Evolutionary conservation across 768 basidiomycete species (phyloP).

Genomic region (Pleurotus cornucopiae): DNA sequence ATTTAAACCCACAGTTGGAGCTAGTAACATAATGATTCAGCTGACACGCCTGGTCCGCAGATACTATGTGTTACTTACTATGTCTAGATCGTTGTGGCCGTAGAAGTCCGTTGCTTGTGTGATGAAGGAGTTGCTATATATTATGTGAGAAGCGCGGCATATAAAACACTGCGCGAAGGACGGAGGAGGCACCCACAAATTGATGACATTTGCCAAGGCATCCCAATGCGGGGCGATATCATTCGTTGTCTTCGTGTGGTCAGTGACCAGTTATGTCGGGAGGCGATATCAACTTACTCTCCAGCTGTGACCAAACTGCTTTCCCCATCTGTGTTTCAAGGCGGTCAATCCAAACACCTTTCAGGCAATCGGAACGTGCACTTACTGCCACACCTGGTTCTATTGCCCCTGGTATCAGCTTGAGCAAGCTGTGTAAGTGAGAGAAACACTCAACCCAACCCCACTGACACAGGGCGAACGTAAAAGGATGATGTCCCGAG

Average conservation of each 20-base stretch:
- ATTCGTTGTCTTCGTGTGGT: neutral
- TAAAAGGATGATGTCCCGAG: conserved; percentile 42
- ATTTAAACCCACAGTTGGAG: neutral
- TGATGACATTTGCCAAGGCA: conserved; percentile 1
- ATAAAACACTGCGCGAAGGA: neutral
- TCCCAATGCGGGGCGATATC: conserved; percentile 7
- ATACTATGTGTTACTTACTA: conserved; percentile 30
- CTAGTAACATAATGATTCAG: neutral
- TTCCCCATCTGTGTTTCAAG: conserved; percentile 40
- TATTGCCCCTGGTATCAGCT: neutral
- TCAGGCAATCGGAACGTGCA: neutral
- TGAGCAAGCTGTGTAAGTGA: no score
- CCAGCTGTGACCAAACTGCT: conserved; percentile 59
- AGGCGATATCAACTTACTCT: conserved; percentile 33
- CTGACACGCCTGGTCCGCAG: no score
- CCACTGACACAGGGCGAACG: conserved; percentile 64
- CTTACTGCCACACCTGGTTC: conserved; percentile 7
- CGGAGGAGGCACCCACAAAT: conserved; percentile 14
- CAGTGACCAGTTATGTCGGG: neutral
- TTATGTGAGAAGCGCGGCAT: neutral
- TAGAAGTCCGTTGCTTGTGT: conserved; percentile 63
- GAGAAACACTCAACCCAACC: conserved; percentile 42
- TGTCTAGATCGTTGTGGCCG: conserved; percentile 67
- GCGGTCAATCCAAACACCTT: no score
- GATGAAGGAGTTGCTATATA: conserved; percentile 56